phyloP scores from a whole-genome alignment of 148 eudicot species.

The Cornus kousa region DNA sequence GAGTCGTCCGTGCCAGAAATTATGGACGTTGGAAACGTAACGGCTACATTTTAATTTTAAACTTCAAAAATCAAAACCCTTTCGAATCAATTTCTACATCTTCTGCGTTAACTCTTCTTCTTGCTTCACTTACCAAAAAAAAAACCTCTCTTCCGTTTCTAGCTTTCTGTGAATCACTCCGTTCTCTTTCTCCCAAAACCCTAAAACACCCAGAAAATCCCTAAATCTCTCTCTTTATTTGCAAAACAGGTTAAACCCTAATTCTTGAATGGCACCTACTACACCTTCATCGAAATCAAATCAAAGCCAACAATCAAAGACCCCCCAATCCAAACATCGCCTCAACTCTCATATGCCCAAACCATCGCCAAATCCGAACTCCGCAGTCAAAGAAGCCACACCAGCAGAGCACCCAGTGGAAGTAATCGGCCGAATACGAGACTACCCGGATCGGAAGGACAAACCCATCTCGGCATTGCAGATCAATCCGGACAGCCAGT shows the following conservation, averaged over 20 bases:
- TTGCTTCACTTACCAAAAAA: neutral
- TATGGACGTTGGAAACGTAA: slow-evolving; percentile 12
- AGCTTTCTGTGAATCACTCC: neutral
- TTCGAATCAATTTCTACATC: neutral
- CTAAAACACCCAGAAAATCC: neutral
- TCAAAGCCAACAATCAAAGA: slow-evolving; percentile 39
- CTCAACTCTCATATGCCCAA: slow-evolving; percentile 43
- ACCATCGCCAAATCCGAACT: slow-evolving; percentile 61
- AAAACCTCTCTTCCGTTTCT: slow-evolving; percentile 4
- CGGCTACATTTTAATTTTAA: slow-evolving; percentile 19
- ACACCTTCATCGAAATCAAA: slow-evolving; percentile 60
- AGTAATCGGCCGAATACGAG: slow-evolving; percentile 78
- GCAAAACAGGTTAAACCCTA: neutral
- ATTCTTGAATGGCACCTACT: slow-evolving; percentile 13
- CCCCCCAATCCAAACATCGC: slow-evolving; percentile 72
- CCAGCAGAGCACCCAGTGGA: slow-evolving; percentile 86
- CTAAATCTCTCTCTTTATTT: neutral
- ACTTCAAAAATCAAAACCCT: neutral
- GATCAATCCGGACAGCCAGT: slow-evolving; percentile 39
- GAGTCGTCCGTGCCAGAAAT: neutral
- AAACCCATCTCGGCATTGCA: slow-evolving; percentile 39
- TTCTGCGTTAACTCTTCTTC: neutral
- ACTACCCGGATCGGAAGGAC: slow-evolving; percentile 50
- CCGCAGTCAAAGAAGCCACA: slow-evolving; percentile 28
- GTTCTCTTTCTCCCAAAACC: neutral